These are phyloP conservation scores for Solanum bulbocastanum DNA, from an alignment of 257 asterid genomes.

Conservation along the genomic window DNA sequence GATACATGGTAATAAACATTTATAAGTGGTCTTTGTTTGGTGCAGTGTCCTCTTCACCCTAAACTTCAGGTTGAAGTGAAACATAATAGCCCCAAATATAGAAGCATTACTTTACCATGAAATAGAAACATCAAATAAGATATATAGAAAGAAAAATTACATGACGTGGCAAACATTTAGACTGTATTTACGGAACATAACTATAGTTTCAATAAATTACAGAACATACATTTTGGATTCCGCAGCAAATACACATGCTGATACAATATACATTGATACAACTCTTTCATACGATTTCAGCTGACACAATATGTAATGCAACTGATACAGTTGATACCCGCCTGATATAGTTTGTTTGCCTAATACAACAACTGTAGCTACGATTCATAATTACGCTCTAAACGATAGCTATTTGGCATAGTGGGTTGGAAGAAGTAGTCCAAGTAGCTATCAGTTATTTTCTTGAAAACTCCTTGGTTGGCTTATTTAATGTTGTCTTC, in stretches of 20 bases:
- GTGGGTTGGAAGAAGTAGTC: background rate
- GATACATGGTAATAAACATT: background rate
- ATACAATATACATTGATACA: background rate
- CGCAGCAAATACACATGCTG: background rate
- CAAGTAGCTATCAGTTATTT: background rate
- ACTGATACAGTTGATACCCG: background rate
- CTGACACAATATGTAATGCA: background rate
- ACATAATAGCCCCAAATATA: background rate
- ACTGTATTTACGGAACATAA: background rate
- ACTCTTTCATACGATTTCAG: background rate
- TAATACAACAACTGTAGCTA: background rate
- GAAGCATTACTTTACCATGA: background rate
- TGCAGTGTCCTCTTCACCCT: background rate
- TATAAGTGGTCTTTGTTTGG: background rate
- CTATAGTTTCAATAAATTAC: background rate
- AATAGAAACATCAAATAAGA: background rate
- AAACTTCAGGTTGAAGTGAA: constrained; percentile 3
- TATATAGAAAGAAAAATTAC: background rate
- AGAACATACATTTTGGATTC: background rate
- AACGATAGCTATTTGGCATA: background rate
- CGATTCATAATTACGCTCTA: background rate
- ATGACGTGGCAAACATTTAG: background rate
- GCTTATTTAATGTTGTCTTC: background rate
- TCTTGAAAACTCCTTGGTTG: background rate
- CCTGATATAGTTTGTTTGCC: background rate